Percentiles rank a stretch among this genome's conserved stretches.
phyloP scores from a whole-genome alignment of 306 rosid genomes.

The Leucaena leucocephala region DNA sequence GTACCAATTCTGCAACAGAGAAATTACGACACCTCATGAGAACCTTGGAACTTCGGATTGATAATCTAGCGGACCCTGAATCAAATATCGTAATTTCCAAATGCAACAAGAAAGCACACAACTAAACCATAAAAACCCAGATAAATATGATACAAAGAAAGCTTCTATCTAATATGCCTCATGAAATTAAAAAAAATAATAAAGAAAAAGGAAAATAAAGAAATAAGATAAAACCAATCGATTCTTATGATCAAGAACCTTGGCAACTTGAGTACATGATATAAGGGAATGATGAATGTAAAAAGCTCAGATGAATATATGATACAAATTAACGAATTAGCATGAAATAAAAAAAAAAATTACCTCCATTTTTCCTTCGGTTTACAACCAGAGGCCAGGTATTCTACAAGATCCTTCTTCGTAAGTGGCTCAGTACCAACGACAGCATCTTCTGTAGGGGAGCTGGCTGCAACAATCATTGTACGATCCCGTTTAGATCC shows the following conservation, averaged over 20 bases:
- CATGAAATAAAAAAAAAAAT: background rate
- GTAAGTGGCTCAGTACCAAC: constrained; percentile 74
- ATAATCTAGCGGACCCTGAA: background rate
- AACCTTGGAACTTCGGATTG: constrained; percentile 20
- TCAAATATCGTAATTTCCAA: background rate
- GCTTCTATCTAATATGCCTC: background rate
- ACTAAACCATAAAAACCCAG: constrained; percentile 6
- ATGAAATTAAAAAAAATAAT: background rate
- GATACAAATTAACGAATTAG: background rate
- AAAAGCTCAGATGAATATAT: background rate
- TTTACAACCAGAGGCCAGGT: constrained; percentile 82
- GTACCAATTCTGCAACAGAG: constrained; percentile 74
- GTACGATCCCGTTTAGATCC: constrained; percentile 41
- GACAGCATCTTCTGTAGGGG: constrained; percentile 91
- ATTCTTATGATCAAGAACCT: constrained; percentile 2
- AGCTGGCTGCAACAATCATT: constrained; percentile 80
- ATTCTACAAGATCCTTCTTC: constrained; percentile 76
- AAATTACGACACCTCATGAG: background rate
- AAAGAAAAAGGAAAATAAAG: background rate
- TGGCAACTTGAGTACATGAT: background rate
- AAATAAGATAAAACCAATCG: background rate
- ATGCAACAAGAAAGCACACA: background rate
- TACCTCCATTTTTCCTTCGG: constrained; percentile 86
- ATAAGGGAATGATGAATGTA: background rate
- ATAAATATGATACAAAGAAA: background rate